Evolutionary conservation across 257 asterid genomes (phyloP).

Genomic region (Solanum rostratum): DNA sequence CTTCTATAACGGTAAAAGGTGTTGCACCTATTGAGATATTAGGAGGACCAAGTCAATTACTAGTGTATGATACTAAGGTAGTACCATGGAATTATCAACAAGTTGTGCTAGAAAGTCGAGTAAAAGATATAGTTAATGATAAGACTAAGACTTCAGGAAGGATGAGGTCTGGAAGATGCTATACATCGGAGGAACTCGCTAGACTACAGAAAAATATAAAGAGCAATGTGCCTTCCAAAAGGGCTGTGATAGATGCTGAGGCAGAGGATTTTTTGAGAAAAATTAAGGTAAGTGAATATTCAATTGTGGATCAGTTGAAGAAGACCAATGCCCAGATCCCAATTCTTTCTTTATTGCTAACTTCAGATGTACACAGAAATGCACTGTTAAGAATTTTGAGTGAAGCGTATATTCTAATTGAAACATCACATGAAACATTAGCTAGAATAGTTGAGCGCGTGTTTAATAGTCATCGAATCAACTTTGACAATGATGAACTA

Average conservation of each 20-base stretch:
- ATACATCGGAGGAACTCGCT: not conserved
- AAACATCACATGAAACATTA: too few species aligned
- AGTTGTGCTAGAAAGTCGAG: not conserved
- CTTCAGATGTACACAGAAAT: too few species aligned
- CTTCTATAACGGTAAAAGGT: not conserved
- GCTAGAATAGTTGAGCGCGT: not conserved
- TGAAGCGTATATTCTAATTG: not conserved
- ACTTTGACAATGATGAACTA: not conserved
- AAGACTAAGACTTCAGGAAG: not conserved
- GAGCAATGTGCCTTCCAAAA: not conserved
- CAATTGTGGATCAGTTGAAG: not conserved
- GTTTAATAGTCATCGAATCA: not conserved
- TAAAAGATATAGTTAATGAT: too few species aligned
- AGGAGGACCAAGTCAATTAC: not conserved
- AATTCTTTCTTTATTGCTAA: not conserved
- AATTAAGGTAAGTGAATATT: not conserved
- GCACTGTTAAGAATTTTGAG: not conserved
- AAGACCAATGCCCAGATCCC: not conserved
- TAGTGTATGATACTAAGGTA: not conserved
- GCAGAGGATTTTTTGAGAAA: not conserved
- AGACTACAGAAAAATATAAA: too few species aligned
- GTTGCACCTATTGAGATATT: not conserved
- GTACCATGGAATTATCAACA: not conserved
- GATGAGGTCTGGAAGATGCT: not conserved
- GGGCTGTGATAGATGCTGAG: not conserved